These are phyloP conservation scores for Aspergillus cavernicola DNA, from an alignment of 495 filamentous ascomycete species.

Conservation along the genomic window DNA sequence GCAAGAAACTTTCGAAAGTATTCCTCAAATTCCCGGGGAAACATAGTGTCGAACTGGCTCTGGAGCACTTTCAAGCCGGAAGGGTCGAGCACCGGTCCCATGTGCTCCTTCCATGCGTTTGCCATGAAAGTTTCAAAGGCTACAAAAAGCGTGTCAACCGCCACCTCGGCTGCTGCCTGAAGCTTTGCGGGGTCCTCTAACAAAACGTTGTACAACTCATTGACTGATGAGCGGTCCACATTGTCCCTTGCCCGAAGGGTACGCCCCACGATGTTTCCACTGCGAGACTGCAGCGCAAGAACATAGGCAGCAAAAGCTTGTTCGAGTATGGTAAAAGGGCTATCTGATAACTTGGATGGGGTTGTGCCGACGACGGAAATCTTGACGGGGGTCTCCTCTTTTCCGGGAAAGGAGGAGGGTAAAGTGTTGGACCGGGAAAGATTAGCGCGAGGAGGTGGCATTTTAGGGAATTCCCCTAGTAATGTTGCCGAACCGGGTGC, in stretches of 20 bases:
- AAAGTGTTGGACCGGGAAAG: conserved; percentile 40
- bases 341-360: conserved; percentile 41
- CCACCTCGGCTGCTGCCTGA: conserved; percentile 67
- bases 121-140: conserved; percentile 93
- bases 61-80: conserved; percentile 66
- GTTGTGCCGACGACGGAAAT: conserved; percentile 32
- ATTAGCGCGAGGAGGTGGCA: conserved; percentile 32
- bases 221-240: conserved; percentile 74
- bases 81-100: conserved; percentile 73
- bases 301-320: conserved; percentile 84
- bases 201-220: conserved; percentile 87
- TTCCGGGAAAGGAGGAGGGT: conserved; percentile 32
- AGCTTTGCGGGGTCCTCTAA: conserved; percentile 74
- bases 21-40: conserved; percentile 77
- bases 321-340: conserved; percentile 65
- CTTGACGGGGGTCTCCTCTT: conserved; percentile 33
- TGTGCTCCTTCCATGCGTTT: conserved; percentile 82
- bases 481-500: conserved; percentile 35
- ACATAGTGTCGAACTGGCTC: conserved; percentile 65
- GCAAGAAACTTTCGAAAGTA: conserved; percentile 71
- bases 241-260: conserved; percentile 64
- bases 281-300: conserved; percentile 72
- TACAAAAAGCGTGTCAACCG: conserved; percentile 85
- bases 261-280: conserved; percentile 79
- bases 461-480: conserved; percentile 38